phyloP scores from a whole-genome alignment of 2,329 filamentous ascomycete species.

The Incumbomyces lentus region DNA sequence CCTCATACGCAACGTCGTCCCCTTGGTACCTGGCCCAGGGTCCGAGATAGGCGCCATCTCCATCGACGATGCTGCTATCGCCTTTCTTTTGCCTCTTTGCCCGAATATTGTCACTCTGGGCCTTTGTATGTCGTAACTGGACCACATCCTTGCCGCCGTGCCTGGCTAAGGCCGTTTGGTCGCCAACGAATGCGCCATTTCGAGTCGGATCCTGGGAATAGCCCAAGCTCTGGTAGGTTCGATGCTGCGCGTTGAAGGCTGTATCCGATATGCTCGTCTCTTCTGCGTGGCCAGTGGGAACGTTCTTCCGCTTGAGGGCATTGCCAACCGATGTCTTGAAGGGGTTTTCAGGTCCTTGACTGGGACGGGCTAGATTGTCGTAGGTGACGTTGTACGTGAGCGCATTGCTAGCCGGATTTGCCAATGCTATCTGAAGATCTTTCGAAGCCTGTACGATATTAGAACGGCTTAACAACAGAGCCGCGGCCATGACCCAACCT shows the following conservation, averaged over 20 bases:
- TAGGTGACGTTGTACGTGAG: constrained; percentile 52
- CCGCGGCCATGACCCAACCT: constrained; percentile 40
- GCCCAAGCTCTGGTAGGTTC: constrained; percentile 60
- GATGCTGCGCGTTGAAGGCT: constrained; percentile 78
- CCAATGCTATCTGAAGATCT: constrained; percentile 41
- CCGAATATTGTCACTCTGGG: constrained; percentile 56
- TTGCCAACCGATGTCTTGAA: constrained; percentile 54
- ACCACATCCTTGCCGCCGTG: constrained; percentile 44
- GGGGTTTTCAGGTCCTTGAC: constrained; percentile 62
- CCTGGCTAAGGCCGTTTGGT: constrained; percentile 34
- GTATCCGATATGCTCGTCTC: constrained; percentile 85
- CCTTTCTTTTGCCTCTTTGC: constrained; percentile 78
- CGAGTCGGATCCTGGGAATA: constrained; percentile 41
- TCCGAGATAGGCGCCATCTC: constrained; percentile 78
- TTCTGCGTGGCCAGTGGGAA: constrained; percentile 74
- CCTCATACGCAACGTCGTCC: constrained; percentile 60
- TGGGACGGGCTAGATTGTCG: constrained; percentile 57
- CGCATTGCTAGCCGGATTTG: constrained; percentile 40
- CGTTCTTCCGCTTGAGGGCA: constrained; percentile 63
- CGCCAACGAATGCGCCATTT: constrained; percentile 37
- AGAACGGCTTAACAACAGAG: constrained; percentile 16
- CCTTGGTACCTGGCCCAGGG: constrained; percentile 83
- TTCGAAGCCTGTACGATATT: constrained; percentile 36
- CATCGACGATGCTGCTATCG: constrained; percentile 71
- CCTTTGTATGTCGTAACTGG: constrained; percentile 53